Conservation (phyloP, 495 filamentous ascomycete species). For the Lineolata rhizophorae region DNA sequence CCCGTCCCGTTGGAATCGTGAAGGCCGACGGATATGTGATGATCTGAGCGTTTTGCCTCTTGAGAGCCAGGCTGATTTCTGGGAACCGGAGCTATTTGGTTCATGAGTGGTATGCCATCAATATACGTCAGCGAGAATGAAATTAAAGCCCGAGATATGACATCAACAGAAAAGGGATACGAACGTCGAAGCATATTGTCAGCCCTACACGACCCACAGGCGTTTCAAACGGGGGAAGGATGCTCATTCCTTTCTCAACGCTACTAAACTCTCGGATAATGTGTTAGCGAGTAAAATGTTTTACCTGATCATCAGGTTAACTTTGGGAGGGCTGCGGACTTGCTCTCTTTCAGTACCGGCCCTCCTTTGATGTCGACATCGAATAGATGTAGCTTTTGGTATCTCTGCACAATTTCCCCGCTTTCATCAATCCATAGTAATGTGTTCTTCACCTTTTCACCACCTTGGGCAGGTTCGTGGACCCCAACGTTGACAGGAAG, state of each 20-base stretch:
- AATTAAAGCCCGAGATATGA: background rate
- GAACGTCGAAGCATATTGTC: slow-evolving; percentile 75
- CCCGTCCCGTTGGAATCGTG: slow-evolving; percentile 64
- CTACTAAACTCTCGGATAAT: slow-evolving; percentile 20
- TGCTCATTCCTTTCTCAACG: slow-evolving; percentile 35
- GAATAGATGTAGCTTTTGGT: slow-evolving; percentile 65
- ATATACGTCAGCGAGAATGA: too few relatives aligned
- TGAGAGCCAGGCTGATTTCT: slow-evolving; percentile 46
- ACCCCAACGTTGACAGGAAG: slow-evolving; percentile 76
- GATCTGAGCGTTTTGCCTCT: slow-evolving; percentile 45
- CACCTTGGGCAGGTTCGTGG: slow-evolving; percentile 46
- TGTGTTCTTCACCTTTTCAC: slow-evolving; percentile 36
- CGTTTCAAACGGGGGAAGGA: slow-evolving; percentile 48
- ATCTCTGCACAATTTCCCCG: slow-evolving; percentile 36
- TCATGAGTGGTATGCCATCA: slow-evolving; percentile 1
- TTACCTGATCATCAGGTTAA: too few relatives aligned
- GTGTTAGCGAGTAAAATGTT: background rate
- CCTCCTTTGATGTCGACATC: slow-evolving; percentile 46
- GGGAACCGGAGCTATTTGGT: slow-evolving; percentile 53
- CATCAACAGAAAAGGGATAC: slow-evolving; percentile 4
- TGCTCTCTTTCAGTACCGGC: slow-evolving; percentile 40
- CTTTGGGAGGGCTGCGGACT: slow-evolving; percentile 6
- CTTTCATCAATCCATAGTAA: slow-evolving; percentile 47
- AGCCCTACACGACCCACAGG: slow-evolving; percentile 52
- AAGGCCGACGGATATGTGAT: slow-evolving; percentile 83